Conservation (phyloP, 257 asterid genomes). For the Striga asiatica region DNA sequence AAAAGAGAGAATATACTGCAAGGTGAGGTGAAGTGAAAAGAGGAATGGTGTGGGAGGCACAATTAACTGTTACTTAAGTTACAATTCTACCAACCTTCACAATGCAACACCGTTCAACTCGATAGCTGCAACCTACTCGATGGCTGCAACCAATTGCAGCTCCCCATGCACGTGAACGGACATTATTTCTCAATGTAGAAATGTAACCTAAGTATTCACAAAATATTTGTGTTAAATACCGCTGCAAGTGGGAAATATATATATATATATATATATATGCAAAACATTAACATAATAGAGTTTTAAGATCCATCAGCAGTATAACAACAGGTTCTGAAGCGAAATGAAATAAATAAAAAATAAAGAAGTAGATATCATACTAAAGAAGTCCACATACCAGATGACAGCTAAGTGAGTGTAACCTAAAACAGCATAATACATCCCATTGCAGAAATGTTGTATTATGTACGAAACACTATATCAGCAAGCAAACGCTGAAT, state of each 20-base stretch:
- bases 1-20: not conserved
- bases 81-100: conserved; percentile 53
- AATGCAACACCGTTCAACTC: conserved; percentile 79
- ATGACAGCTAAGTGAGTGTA: not conserved
- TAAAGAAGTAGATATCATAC: not conserved
- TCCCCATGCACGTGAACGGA: conserved; percentile 98
- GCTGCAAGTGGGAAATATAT: not conserved
- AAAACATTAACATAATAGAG: conserved; percentile 9
- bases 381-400: conserved; percentile 8
- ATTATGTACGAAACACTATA: not conserved
- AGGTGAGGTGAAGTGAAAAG: not conserved
- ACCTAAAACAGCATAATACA: not conserved
- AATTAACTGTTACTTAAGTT: conserved; percentile 9
- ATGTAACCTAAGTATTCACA: conserved; percentile 52
- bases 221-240: conserved; percentile 12
- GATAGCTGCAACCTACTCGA: conserved; percentile 86
- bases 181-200: conserved; percentile 88
- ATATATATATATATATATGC: conserved; percentile 1
- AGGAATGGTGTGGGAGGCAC: not conserved
- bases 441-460: not conserved
- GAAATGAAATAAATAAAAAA: no score
- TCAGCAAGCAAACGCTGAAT: not conserved
- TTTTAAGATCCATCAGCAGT: conserved; percentile 6
- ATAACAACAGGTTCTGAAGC: not conserved
- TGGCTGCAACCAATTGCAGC: conserved; percentile 92